A percentile compares a stretch with the other conserved stretches of the same genome.
Evolutionary conservation across 2,329 filamentous ascomycete genomes (phyloP).

Genomic region (Epichloe hybrida): DNA sequence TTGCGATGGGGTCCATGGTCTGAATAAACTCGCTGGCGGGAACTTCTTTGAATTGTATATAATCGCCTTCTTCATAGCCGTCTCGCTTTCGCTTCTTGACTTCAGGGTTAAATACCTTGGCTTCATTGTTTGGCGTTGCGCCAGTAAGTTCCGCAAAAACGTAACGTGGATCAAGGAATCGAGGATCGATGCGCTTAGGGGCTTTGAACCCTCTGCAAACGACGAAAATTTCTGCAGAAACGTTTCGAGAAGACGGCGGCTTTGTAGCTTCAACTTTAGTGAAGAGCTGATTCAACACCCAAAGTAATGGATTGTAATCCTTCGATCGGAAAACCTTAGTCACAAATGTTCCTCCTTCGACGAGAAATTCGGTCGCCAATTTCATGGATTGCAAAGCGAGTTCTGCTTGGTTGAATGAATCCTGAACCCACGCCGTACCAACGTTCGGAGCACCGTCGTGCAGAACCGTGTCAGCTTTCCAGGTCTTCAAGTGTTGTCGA

Average conservation of each 20-base stretch:
- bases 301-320: conserved; percentile 88
- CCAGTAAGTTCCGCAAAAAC: conserved; percentile 82
- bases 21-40: conserved; percentile 88
- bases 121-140: conserved; percentile 84
- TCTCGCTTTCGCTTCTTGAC: conserved; percentile 95
- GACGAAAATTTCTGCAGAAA: conserved; percentile 96
- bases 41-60: conserved; percentile 79
- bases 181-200: conserved; percentile 82
- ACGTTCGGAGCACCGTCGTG: conserved; percentile 95
- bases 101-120: conserved; percentile 95
- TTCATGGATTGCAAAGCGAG: conserved; percentile 83
- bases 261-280: conserved; percentile 93
- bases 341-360: conserved; percentile 82
- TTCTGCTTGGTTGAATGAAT: conserved; percentile 96
- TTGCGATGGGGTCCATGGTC: conserved; percentile 81
- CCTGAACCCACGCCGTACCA: conserved; percentile 94
- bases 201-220: conserved; percentile 89
- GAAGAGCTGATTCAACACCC: conserved; percentile 97
- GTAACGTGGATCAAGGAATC: conserved; percentile 75
- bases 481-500: conserved; percentile 78
- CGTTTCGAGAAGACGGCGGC: conserved; percentile 86
- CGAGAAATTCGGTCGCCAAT: conserved; percentile 83
- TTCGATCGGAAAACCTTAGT: conserved; percentile 97
- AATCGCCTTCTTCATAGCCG: conserved; percentile 94
- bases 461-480: conserved; percentile 90